Conservation (phyloP, 371 early-diverging fungal species). For the Lichtheimia ramosa region DNA sequence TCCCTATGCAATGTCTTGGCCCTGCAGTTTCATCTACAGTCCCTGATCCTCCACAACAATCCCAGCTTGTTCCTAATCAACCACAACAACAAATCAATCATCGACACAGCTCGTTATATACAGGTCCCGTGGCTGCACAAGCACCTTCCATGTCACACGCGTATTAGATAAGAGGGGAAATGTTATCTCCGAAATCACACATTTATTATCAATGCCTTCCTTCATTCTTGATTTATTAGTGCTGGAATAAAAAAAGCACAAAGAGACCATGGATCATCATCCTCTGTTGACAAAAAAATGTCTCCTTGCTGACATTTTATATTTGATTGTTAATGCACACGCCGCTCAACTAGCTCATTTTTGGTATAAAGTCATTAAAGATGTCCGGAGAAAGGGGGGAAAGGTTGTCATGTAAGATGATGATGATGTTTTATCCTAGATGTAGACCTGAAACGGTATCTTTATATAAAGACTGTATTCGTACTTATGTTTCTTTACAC, state of each 20-base stretch:
- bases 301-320: no score
- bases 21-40: conserved; percentile 1
- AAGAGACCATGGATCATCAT: not conserved
- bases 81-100: not conserved
- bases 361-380: not conserved
- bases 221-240: no score
- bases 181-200: no score
- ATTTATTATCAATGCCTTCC: no score
- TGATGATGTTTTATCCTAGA: no score
- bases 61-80: conserved; percentile 1
- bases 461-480: no score
- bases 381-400: not conserved
- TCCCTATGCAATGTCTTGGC: conserved; percentile 51
- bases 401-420: not conserved
- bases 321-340: no score
- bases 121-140: no score
- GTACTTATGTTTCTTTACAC: not conserved
- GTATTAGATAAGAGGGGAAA: no score
- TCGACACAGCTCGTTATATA: not conserved
- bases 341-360: no score
- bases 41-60: not conserved
- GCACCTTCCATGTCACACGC: no score
- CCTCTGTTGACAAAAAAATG: not conserved
- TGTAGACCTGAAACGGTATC: no score
- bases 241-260: not conserved